Base-by-base conservation (phyloP, 1,284 basidiomycete genomes). In the Paramarasmius palmivorus region DNA sequence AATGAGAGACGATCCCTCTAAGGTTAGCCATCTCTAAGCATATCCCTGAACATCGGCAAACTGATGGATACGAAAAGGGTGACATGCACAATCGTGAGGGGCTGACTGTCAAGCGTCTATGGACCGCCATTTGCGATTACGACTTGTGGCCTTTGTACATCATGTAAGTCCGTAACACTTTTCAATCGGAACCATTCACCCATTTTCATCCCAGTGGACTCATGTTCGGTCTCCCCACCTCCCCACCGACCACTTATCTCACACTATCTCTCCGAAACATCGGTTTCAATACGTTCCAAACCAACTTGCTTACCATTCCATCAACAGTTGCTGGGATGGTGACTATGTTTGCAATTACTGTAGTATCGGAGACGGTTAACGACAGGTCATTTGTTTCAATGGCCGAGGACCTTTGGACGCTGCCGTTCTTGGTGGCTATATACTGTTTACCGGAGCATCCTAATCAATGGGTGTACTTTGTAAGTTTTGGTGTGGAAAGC, bases 261-360 rank as follows among this genome's bases (percentile, higher is more conserved):
- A 40, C 35, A 7, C 38, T 50, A 2, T 22, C 49, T 17, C 49
- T 42, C 40, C 46, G 19, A 22, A 41, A 32, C 12, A 42, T 42
- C 17, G 41, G 41, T 2, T 52, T 52, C 40, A 17, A 15, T 3
- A 52, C 50, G 5, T 52, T 52, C 40, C n/a, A 52, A 23, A 25
- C 39, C 9, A 45, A 52, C 50, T 12, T 52, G n/a, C 41, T 52
- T 10, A 42, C 38, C 15, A 45, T 52, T 8, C 50, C 50, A 5
- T 34, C 50, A 12, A 32, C 49, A 12, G 49, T 26, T 17, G 34
- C 37, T n/a, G 34, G 34, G n/a, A 52, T 52, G 6, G 36, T 52
- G n/a, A 52, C 40, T 2, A 52, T 52, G 50, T 22, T 52, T 41
- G 4, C 32, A 15, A 32, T 39, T 2, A 26, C 38, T 12, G 17